These are phyloP conservation scores for Teratosphaeria gauchensis DNA, from an alignment of 2,329 filamentous ascomycete species.

Conservation along the genomic window DNA sequence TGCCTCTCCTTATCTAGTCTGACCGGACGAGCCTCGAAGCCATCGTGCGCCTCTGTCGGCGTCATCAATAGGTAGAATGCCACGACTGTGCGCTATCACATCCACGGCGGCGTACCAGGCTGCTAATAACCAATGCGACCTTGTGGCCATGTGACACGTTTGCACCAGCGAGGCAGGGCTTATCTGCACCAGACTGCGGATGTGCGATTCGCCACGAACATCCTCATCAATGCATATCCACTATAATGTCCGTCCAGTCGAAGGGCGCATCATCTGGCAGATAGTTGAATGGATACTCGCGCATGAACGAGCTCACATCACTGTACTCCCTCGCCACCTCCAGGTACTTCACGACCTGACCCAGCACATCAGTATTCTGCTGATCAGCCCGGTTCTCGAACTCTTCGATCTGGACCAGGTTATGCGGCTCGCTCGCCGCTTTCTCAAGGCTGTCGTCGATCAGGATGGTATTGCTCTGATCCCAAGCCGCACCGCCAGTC, in stretches of 20 bases:
- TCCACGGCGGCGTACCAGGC: too few species aligned
- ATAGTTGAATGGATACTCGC: constrained; percentile 4
- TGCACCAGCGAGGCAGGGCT: too few species aligned
- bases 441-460: constrained; percentile 81
- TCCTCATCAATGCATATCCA: background rate
- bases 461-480: constrained; percentile 77
- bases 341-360: constrained; percentile 44
- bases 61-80: too few species aligned
- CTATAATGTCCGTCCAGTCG: background rate
- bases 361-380: constrained; percentile 35
- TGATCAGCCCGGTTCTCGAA: constrained; percentile 46
- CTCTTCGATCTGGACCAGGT: constrained; percentile 71
- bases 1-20: too few species aligned
- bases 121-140: too few species aligned
- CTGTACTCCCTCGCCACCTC: constrained; percentile 40
- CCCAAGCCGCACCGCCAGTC: constrained; percentile 47
- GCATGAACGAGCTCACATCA: constrained; percentile 40
- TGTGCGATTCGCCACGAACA: background rate
- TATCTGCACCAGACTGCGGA: background rate
- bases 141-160: too few species aligned
- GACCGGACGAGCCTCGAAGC: too few species aligned
- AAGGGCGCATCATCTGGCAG: background rate
- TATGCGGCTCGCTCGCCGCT: constrained; percentile 71
- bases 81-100: too few species aligned
- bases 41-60: too few species aligned